Evolutionary conservation across 1,284 basidiomycete genomes (phyloP).

Genomic region (Termitomyces sp.): DNA sequence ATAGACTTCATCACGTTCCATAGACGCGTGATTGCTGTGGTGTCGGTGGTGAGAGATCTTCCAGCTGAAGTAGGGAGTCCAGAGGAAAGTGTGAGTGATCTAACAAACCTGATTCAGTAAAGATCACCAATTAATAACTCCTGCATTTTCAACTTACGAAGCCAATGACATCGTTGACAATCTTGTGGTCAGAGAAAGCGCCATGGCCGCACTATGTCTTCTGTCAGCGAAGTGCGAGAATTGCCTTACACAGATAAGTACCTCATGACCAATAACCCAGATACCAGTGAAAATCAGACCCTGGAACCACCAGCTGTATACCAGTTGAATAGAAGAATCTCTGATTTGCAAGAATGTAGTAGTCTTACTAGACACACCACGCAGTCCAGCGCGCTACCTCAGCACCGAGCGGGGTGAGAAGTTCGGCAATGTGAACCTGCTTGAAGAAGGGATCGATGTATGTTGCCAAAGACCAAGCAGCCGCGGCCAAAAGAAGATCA

Average conservation of each 20-base stretch:
- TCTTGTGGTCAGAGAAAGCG: conserved; percentile 29
- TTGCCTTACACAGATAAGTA: conserved; percentile 15
- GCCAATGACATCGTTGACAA: conserved; percentile 33
- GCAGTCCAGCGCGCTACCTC: conserved; percentile 35
- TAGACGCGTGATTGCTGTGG: conserved; percentile 46
- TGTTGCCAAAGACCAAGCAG: conserved; percentile 40
- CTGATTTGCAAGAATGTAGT: not conserved
- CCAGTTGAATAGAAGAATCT: not conserved
- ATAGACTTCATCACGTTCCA: conserved; percentile 60
- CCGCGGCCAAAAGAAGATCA: conserved; percentile 42
- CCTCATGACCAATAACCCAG: conserved; percentile 60
- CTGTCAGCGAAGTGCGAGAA: not conserved
- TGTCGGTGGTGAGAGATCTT: conserved; percentile 49
- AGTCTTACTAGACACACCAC: conserved; percentile 45
- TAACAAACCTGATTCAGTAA: not conserved
- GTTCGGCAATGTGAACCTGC: conserved; percentile 17
- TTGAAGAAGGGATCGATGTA: conserved; percentile 44
- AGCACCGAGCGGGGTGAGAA: conserved; percentile 31
- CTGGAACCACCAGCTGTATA: conserved; percentile 55
- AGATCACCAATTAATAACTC: not conserved
- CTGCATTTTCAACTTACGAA: conserved; percentile 26
- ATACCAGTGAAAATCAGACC: conserved; percentile 53
- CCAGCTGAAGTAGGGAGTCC: conserved; percentile 54
- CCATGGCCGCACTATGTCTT: conserved; percentile 18
- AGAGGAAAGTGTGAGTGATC: conserved; percentile 38